phyloP scores from a whole-genome alignment of 208 protist species.

The Strigomonas oncopelti region DNA sequence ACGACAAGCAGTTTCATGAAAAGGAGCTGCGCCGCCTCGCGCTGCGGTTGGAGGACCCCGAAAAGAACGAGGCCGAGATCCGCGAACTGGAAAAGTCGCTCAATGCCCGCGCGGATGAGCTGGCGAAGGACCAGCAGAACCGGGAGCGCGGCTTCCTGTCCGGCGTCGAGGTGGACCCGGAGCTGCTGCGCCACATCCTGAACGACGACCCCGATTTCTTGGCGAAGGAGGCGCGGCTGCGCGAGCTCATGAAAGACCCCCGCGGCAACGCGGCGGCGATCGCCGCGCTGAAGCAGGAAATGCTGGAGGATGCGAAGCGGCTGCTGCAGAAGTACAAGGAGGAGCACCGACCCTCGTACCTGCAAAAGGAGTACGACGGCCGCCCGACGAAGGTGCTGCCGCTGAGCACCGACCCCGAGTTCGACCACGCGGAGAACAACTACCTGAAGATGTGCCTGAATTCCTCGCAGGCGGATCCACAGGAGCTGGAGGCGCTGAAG shows the following conservation, averaged over 20 bases:
- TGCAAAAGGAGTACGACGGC: conserved; percentile 43
- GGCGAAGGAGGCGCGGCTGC: conserved; percentile 27
- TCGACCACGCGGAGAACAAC: conserved; percentile 33
- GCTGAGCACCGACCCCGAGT: conserved; percentile 40
- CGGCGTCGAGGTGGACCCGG: conserved; percentile 16
- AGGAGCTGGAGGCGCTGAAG: conserved; percentile 26
- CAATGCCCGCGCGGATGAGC: conserved; percentile 48
- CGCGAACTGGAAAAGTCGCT: conserved; percentile 29
- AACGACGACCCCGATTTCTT: conserved; percentile 26
- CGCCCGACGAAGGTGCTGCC: conserved; percentile 22
- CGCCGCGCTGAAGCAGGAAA: conserved; percentile 32
- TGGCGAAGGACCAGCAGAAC: conserved; percentile 44
- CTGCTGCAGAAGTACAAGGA: conserved; percentile 14
- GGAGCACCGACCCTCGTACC: conserved; percentile 19
- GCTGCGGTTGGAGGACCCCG: conserved; percentile 33
- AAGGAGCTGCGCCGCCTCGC: conserved; percentile 65
- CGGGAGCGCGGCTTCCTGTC: conserved; percentile 44
- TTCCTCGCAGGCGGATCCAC: conserved; percentile 14
- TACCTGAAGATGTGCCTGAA: conserved; percentile 26
- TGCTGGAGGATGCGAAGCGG: conserved; percentile 20
- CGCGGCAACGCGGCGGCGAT: conserved; percentile 30
- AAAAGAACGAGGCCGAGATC: conserved; percentile 32
- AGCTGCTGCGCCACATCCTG: conserved; percentile 21
- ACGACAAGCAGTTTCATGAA: conserved; percentile 43
- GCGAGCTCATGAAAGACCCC: conserved; percentile 39